A percentile compares a stretch with the other conserved stretches of the same genome.
These are phyloP conservation scores for Chimonanthus salicifolius DNA, from an alignment of 164 flowering plant genomes.

Conservation along the genomic window DNA sequence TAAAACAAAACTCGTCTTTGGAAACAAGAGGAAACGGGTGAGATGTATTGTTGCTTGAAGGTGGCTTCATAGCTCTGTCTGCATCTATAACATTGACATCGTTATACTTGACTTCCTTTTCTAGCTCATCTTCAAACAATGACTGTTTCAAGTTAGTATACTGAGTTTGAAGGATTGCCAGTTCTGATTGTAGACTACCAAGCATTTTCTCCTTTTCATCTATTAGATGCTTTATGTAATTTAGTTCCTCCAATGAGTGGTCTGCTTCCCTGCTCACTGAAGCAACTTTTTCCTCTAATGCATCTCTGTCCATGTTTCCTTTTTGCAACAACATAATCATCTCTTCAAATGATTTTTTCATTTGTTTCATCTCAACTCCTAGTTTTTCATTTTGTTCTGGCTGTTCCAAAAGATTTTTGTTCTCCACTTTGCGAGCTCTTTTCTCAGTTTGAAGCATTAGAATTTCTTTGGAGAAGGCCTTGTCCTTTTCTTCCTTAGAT, in stretches of 20 bases:
- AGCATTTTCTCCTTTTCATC: conserved; percentile 46
- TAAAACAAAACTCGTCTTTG: conserved; percentile 48
- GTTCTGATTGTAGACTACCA: conserved; percentile 34
- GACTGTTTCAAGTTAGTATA: conserved; percentile 43
- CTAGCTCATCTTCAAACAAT: conserved; percentile 45
- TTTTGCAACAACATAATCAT: conserved; percentile 35
- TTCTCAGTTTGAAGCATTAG: conserved; percentile 40
- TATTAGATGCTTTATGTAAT: conserved; percentile 28
- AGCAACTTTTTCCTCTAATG: conserved; percentile 34
- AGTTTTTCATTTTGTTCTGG: conserved; percentile 29
- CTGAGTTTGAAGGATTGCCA: conserved; percentile 39
- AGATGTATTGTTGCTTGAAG: conserved; percentile 32
- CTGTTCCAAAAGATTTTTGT: conserved; percentile 27
- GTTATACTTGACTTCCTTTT: conserved; percentile 58
- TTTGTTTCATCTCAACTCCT: conserved; percentile 29
- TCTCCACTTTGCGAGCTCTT: conserved; percentile 32
- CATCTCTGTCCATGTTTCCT: conserved; percentile 37
- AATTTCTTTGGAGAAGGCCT: conserved; percentile 34
- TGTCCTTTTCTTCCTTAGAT: conserved; percentile 36
- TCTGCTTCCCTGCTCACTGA: conserved; percentile 43
- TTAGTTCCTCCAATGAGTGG: conserved; percentile 37
- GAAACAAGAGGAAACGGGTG: conserved; percentile 26
- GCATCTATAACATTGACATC: conserved; percentile 21
- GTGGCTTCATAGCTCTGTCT: conserved; percentile 29
- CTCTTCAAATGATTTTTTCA: conserved; percentile 26